These are phyloP conservation scores for Xylaria sp. DNA, from an alignment of 2,329 filamentous ascomycete species.

Conservation along the genomic window DNA sequence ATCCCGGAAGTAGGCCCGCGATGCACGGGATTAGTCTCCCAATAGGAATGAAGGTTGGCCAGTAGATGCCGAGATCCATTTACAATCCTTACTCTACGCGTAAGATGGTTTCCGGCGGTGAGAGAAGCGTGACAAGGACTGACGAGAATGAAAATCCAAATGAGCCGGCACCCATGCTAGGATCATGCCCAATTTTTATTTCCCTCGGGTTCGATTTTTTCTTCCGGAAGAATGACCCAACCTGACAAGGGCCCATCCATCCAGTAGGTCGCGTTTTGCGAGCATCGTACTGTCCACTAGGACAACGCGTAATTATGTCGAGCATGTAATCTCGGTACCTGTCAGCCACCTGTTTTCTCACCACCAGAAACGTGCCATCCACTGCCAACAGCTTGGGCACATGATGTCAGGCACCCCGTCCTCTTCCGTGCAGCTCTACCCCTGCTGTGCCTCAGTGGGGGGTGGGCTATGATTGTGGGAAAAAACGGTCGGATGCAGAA, in stretches of 20 bases:
- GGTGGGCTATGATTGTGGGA: not conserved
- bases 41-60: slow-evolving; percentile 15
- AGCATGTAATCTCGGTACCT: slow-evolving; percentile 28
- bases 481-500: slow-evolving; percentile 4
- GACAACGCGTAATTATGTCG: slow-evolving; percentile 21
- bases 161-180: slow-evolving; percentile 7
- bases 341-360: slow-evolving; percentile 10
- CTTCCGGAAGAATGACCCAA: not conserved
- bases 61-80: not conserved
- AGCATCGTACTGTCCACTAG: not conserved
- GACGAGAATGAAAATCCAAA: slow-evolving; percentile 9
- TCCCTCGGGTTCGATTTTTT: not conserved
- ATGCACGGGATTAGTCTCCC: slow-evolving; percentile 15
- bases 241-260: slow-evolving; percentile 16
- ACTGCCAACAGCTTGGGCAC: slow-evolving; percentile 23
- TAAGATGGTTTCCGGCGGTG: slow-evolving; percentile 29
- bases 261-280: not conserved
- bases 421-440: slow-evolving; percentile 21
- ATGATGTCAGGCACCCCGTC: slow-evolving; percentile 21
- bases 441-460: slow-evolving; percentile 24
- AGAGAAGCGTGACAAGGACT: slow-evolving; percentile 23
- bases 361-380: slow-evolving; percentile 18
- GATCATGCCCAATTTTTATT: slow-evolving; percentile 5
- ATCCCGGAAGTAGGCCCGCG: slow-evolving; percentile 30
- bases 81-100: slow-evolving; percentile 13